Conservation (phyloP, 306 rosid species). For the Glycine soja region DNA sequence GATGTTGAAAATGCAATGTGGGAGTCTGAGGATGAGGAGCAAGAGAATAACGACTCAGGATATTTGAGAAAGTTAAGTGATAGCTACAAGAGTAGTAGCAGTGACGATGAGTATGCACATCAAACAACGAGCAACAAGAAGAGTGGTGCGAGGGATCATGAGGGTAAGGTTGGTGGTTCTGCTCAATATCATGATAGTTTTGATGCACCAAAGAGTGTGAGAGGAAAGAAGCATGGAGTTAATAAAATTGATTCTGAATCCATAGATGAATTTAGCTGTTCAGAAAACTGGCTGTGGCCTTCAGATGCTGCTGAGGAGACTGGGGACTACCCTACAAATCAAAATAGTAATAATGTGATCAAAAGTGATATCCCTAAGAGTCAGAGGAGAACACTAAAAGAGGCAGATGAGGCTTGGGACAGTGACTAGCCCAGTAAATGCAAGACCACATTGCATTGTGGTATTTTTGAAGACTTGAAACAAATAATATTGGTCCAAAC, state of each 20-base stretch:
- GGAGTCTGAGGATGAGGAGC: constrained; percentile 69
- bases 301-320: constrained; percentile 35
- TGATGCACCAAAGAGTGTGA: constrained; percentile 40
- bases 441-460: constrained; percentile 26
- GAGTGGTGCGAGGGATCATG: constrained; percentile 40
- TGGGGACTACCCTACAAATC: constrained; percentile 19
- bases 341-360: constrained; percentile 31
- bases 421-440: constrained; percentile 56
- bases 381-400: constrained; percentile 47
- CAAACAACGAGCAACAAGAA: constrained; percentile 43
- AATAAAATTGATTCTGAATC: constrained; percentile 42
- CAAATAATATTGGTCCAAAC: constrained; percentile 1
- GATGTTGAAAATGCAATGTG: constrained; percentile 81
- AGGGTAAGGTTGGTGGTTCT: constrained; percentile 41
- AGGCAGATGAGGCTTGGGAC: constrained; percentile 57
- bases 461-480: background rate
- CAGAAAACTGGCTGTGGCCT: constrained; percentile 46
- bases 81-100: constrained; percentile 64
- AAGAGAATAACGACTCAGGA: constrained; percentile 20
- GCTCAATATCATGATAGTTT: constrained; percentile 24
- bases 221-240: constrained; percentile 40
- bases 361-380: constrained; percentile 19
- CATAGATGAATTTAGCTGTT: constrained; percentile 37
- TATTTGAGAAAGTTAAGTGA: constrained; percentile 32
- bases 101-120: constrained; percentile 51